Base-by-base conservation (phyloP, 2,329 filamentous ascomycete species). In the Monosporascus sp. region DNA sequence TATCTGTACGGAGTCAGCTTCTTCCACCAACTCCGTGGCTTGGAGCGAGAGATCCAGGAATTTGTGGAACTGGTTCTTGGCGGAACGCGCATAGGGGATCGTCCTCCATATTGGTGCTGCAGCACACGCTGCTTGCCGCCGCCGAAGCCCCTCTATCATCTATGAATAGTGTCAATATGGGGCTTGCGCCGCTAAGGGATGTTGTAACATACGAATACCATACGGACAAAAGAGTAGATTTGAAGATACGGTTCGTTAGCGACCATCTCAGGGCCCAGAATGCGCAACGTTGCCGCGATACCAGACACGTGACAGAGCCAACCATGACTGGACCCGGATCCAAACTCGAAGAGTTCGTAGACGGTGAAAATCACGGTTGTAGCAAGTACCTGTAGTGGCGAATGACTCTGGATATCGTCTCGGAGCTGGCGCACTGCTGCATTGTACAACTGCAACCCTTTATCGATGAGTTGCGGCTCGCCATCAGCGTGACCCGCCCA, bases 301-400 rank as follows among this genome's bases (percentile, higher is more conserved):
- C 59, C 58, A 27, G 52, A 44, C 55, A 58, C 52, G 38, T 61
- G 59, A 3, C 55, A 56, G 17, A 53, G 51, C 58, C 59, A 60
- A 15, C 58, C 59, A 8, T 54, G 46, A 38, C 60, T 60, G 1
- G 48, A 38, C 24, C 52, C 50, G n/a, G 52, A 58, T 9, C 59
- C 59, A 41, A 61, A 61, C 27, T 61, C 58, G 35, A 54, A 61
- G 1, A 61, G 56, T 52, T 61, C 59, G 27, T 60, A 61, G 2
- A 48, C 50, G 9, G 58, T 53, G 22, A 60, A 60, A 7, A 60
- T 44, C 2, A 55, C 44, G 3, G 58, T 60, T 45, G 56, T 56
- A 2, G 54, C 52, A 9, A 62, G 52, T 11, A 57, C 50, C 50
- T 62, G 56, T 7, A 54, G 49, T 2, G 53, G 58, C 11, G 58